Evolutionary conservation across 1,284 basidiomycete species (phyloP).

Genomic region (Ustilago trichophora): DNA sequence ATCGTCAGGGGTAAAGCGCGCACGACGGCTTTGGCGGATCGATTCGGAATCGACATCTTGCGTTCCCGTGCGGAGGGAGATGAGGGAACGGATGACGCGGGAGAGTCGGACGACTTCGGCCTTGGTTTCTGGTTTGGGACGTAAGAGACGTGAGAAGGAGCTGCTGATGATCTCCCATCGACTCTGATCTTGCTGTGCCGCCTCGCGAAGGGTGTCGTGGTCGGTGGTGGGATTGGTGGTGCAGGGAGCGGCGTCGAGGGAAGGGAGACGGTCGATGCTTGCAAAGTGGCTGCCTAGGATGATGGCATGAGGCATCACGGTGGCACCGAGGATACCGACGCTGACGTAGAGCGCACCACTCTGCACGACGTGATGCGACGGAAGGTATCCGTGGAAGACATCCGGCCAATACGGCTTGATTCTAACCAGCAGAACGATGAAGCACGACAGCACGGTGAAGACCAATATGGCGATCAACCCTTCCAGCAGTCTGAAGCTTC

Average conservation of each 20-base stretch:
- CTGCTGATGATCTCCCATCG: slow-evolving; percentile 9
- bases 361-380: slow-evolving; percentile 73
- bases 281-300: slow-evolving; percentile 80
- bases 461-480: slow-evolving; percentile 74
- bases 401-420: slow-evolving; percentile 79
- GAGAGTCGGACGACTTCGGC: slow-evolving; percentile 16
- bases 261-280: slow-evolving; percentile 51
- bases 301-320: slow-evolving; percentile 85
- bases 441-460: slow-evolving; percentile 72
- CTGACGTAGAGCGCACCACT: slow-evolving; percentile 78
- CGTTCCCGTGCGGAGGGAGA: slow-evolving; percentile 3
- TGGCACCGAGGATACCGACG: slow-evolving; percentile 70
- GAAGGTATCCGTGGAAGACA: slow-evolving; percentile 86
- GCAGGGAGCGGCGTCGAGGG: not conserved
- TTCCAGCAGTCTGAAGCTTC: slow-evolving; percentile 72
- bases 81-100: slow-evolving; percentile 18
- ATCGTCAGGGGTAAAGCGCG: slow-evolving; percentile 1
- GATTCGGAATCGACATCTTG: slow-evolving; percentile 9
- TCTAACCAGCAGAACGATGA: slow-evolving; percentile 80
- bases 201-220: not conserved
- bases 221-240: not conserved
- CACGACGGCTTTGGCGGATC: not conserved
- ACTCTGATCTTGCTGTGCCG: slow-evolving; percentile 1
- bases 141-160: slow-evolving; percentile 11
- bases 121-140: slow-evolving; percentile 13